Percentiles rank a stretch among this genome's conserved stretches.
Conservation (phyloP, 1,284 basidiomycete genomes). For the Tilletia walkeri region DNA sequence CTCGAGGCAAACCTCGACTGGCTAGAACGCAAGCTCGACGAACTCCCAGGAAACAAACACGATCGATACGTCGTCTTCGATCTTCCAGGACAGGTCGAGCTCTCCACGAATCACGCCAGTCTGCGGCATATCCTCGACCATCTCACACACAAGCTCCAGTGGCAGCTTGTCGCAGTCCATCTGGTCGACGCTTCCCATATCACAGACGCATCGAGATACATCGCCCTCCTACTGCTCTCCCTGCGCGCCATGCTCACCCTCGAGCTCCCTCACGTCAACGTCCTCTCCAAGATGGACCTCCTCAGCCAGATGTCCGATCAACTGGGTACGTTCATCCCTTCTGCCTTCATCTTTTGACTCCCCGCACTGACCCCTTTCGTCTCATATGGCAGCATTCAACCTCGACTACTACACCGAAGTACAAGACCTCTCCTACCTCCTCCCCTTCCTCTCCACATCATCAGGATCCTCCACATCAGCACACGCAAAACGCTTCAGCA, state of each 20-base stretch:
- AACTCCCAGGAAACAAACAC: conserved; percentile 25
- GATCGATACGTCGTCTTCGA: conserved; percentile 83
- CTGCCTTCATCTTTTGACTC: neutral
- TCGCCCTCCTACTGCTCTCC: conserved; percentile 85
- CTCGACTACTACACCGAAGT: conserved; percentile 98
- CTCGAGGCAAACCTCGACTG: conserved; percentile 93
- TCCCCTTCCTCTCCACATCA: conserved; percentile 68
- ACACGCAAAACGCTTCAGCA: conserved; percentile 59
- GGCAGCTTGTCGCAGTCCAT: conserved; percentile 78
- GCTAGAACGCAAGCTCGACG: conserved; percentile 69
- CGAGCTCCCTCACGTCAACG: conserved; percentile 94
- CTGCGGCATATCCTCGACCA: conserved; percentile 69
- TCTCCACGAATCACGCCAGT: conserved; percentile 81
- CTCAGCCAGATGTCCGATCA: conserved; percentile 59
- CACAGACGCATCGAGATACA: conserved; percentile 90
- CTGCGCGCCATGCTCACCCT: conserved; percentile 96
- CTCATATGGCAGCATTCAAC: conserved; percentile 73
- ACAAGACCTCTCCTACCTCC: conserved; percentile 86
- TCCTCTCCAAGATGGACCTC: conserved; percentile 91
- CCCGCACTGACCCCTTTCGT: neutral
- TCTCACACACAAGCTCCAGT: conserved; percentile 69
- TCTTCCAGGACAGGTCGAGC: conserved; percentile 93
- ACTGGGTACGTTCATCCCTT: neutral
- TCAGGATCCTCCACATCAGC: conserved; percentile 59
- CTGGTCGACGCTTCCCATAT: conserved; percentile 95